These are phyloP conservation scores for Stenocarpella maydis DNA, from an alignment of 2,329 filamentous ascomycete species.

Conservation along the genomic window DNA sequence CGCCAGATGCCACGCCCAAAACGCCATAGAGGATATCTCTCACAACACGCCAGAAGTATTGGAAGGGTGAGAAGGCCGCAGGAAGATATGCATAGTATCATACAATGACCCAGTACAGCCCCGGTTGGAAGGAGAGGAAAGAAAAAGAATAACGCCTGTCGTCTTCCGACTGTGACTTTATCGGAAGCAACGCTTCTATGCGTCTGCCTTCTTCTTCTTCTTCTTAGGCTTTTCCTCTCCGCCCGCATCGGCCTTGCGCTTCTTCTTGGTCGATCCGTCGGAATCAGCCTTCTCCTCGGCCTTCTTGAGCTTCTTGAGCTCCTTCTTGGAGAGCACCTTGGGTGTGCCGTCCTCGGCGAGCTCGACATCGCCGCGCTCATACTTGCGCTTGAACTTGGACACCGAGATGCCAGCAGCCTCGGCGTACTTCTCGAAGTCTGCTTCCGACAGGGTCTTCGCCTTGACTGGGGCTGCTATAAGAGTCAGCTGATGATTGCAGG, in stretches of 20 bases:
- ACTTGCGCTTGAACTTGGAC: constrained; percentile 81
- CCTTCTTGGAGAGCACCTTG: constrained; percentile 76
- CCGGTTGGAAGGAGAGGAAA: constrained; percentile 1
- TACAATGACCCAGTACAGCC: constrained; percentile 33
- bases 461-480: constrained; percentile 43
- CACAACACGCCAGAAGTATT: constrained; percentile 31
- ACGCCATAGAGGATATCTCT: constrained; percentile 37
- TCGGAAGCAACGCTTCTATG: constrained; percentile 16
- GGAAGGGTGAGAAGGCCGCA: constrained; percentile 32
- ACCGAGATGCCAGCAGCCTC: constrained; percentile 74
- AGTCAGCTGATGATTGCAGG: constrained; percentile 3
- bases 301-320: constrained; percentile 76
- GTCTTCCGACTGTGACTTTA: background rate
- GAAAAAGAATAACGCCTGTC: constrained; percentile 1
- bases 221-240: constrained; percentile 68
- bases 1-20: constrained; percentile 33
- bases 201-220: constrained; percentile 46
- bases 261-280: constrained; percentile 64
- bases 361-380: constrained; percentile 77
- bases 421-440: constrained; percentile 67
- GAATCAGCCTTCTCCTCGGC: constrained; percentile 61
- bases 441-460: constrained; percentile 58
- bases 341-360: constrained; percentile 71
- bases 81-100: constrained; percentile 33
- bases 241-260: constrained; percentile 75